Evolutionary conservation across 129 eudicot species (phyloP).

Genomic region (Flaveria sonorensis): DNA sequence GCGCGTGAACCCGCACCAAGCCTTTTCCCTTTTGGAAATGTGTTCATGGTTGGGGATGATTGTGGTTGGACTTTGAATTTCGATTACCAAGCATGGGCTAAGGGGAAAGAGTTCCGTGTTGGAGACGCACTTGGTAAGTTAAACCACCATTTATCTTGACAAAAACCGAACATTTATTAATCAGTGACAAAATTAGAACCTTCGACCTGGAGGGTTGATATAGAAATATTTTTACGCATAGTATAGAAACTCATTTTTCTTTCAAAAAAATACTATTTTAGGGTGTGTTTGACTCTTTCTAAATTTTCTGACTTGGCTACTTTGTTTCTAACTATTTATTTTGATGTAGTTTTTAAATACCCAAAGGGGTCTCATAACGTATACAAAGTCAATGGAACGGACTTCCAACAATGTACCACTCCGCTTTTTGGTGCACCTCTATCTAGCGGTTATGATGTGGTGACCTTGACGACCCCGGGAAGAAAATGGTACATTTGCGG

Average conservation of each 20-base stretch:
- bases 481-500: conserved; percentile 43
- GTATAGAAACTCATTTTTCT: too few relatives aligned
- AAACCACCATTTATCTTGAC: neutral
- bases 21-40: neutral
- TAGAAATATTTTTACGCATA: too few relatives aligned
- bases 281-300: too few relatives aligned
- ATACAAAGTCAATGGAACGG: conserved; percentile 3
- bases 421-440: too few relatives aligned
- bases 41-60: too few relatives aligned
- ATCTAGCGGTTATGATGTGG: conserved; percentile 19
- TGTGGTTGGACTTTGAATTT: too few relatives aligned
- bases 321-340: neutral
- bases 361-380: conserved; percentile 6
- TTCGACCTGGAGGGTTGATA: neutral
- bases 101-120: too few relatives aligned
- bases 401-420: neutral
- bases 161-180: neutral
- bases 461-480: conserved; percentile 34
- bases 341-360: conserved; percentile 3
- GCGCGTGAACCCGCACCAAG: neutral
- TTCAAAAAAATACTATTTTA: too few relatives aligned
- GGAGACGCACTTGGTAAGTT: too few relatives aligned
- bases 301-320: neutral
- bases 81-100: too few relatives aligned
- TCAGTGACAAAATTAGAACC: neutral